A percentile compares a stretch with the other conserved stretches of the same genome.
Evolutionary conservation across 1,139 yeast genomes (phyloP).

Genomic region (Kodamaea plutei): DNA sequence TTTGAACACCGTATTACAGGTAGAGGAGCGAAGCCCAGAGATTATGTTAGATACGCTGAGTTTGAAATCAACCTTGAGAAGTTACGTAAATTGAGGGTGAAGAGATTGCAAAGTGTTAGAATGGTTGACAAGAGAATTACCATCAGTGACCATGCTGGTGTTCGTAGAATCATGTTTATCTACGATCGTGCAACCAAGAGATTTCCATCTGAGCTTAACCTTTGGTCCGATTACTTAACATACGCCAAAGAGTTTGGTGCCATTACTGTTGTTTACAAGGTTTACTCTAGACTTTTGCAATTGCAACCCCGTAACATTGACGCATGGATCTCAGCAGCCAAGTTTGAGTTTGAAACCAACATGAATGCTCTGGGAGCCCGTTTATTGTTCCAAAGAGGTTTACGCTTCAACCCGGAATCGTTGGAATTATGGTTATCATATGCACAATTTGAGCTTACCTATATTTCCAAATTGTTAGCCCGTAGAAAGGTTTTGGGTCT

Average conservation of each 20-base stretch:
- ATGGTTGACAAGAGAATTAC: slow-evolving; percentile 51
- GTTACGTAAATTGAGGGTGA: slow-evolving; percentile 67
- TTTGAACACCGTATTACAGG: slow-evolving; percentile 89
- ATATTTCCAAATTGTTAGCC: slow-evolving; percentile 76
- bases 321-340: slow-evolving; percentile 94
- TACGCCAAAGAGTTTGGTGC: slow-evolving; percentile 75
- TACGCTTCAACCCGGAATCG: slow-evolving; percentile 78
- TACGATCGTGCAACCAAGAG: slow-evolving; percentile 79
- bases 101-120: slow-evolving; percentile 55
- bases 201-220: slow-evolving; percentile 69
- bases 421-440: slow-evolving; percentile 78
- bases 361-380: slow-evolving; percentile 90
- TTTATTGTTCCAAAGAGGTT: slow-evolving; percentile 75
- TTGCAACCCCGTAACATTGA: slow-evolving; percentile 87
- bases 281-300: slow-evolving; percentile 74
- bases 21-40: slow-evolving; percentile 75
- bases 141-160: slow-evolving; percentile 84
- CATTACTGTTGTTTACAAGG: slow-evolving; percentile 72
- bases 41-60: slow-evolving; percentile 73
- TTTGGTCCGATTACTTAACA: slow-evolving; percentile 77
- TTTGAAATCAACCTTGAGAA: slow-evolving; percentile 81
- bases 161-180: slow-evolving; percentile 75
- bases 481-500: slow-evolving; percentile 81
- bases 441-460: slow-evolving; percentile 81
- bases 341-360: slow-evolving; percentile 85